Evolutionary conservation across 176 grass and related monocot species (phyloP), one percentile per base, ranked within the genome.

Genomic region (Aegilops longissima): DNA sequence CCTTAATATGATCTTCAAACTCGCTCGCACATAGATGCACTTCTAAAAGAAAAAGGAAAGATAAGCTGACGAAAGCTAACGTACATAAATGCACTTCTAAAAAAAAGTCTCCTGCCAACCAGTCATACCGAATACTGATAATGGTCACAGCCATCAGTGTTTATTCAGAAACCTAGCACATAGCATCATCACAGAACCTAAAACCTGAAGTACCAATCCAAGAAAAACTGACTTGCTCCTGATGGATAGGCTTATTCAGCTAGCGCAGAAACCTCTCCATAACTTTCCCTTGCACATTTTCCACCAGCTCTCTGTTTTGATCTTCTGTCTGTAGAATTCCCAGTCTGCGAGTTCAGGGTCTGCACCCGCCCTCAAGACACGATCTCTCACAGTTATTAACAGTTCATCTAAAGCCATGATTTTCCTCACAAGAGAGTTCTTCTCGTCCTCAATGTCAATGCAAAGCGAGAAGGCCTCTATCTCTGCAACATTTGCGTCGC

Each of bases 381-480:
- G 39, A 25, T 73, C 38, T 23, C 38, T 73, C 38, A 73, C 21
- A 45, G 38, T 23, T 44, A 5, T 25, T 73, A 73, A 3, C 42
- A 44, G 38, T 39, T 39, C 70, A 73, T 73, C 39, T 12, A 24
- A 73, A 73, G 38, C 42, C 44, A 40, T 25, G 21, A 45, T 73
- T 73, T 73, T 73, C 70, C 70, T 73, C 12, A 45, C 21, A 73
- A 73, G 70, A 14, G 39, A 73, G 39, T 73, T 44, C 38, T 44
- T 9, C 21, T 44, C 70, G 42, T 73, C 39, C n/a, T 7, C 38
- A 72, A n/a, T 38, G n/a, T 73, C 38, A 73, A 73, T 13, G n/a
- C 70, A 73, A 25, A 13, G 70, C 7, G 42, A 14, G 21, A 73
- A 73, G 70, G 70, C 5, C n/a, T 73, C 70, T 24, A n/a, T 73